These are phyloP conservation scores for Globisporangium acanthophoron DNA, from an alignment of 352 stramenopile genomes.

Conservation along the genomic window DNA sequence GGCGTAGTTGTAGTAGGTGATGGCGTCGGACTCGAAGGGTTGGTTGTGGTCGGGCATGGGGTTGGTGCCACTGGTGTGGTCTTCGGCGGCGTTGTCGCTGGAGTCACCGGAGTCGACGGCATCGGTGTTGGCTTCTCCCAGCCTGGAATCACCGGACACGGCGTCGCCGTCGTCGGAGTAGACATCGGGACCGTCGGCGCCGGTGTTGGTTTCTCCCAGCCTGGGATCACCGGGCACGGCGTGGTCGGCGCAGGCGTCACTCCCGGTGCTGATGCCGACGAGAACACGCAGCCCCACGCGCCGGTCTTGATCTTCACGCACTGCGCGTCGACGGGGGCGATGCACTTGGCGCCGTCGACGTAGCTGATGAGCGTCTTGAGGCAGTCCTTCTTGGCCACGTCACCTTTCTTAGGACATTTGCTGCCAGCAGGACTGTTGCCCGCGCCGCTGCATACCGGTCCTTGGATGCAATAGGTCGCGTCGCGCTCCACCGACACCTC, in stretches of 20 bases:
- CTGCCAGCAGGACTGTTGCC: slow-evolving; percentile 2
- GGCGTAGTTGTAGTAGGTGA: not conserved
- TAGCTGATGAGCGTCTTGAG: slow-evolving; percentile 10
- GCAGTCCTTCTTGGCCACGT: not conserved
- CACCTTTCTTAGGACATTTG: slow-evolving; percentile 7
- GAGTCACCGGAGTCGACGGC: slow-evolving; percentile 1
- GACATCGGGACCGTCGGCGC: no score
- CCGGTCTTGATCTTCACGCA: slow-evolving; percentile 16
- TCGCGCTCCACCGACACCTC: slow-evolving; percentile 26
- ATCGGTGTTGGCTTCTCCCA: not conserved
- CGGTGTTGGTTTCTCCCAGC: no score
- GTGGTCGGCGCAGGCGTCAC: not conserved
- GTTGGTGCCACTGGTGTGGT: not conserved
- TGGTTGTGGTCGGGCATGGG: not conserved
- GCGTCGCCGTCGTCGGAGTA: no score
- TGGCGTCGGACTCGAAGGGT: not conserved
- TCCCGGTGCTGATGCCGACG: not conserved
- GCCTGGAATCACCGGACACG: no score
- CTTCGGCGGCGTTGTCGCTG: not conserved
- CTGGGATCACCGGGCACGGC: no score
- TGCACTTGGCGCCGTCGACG: slow-evolving; percentile 3
- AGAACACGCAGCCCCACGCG: slow-evolving; percentile 12
- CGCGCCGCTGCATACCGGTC: slow-evolving; percentile 2
- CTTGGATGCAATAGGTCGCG: slow-evolving; percentile 9
- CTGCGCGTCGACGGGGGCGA: not conserved